Evolutionary conservation across 495 filamentous ascomycete species (phyloP).

Genomic region (Aeminium ludgeri): DNA sequence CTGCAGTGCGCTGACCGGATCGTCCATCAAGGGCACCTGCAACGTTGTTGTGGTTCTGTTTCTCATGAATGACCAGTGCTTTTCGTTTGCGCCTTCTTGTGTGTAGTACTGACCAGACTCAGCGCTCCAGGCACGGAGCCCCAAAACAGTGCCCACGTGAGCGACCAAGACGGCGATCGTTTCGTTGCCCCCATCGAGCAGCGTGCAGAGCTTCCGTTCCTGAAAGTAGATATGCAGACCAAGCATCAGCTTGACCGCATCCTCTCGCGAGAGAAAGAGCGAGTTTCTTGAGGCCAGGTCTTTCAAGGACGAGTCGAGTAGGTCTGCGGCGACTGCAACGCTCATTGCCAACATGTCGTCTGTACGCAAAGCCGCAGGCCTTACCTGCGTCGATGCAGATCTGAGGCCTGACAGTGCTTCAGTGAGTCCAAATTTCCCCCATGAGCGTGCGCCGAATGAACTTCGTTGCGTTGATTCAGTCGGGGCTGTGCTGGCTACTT

Average conservation of each 20-base stretch:
- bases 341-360: no score
- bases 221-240: conserved; percentile 72
- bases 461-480: no score
- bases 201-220: conserved; percentile 68
- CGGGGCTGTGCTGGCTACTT: no score
- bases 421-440: no score
- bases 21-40: conserved; percentile 9
- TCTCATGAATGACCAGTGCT: conserved; percentile 44
- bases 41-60: conserved; percentile 13
- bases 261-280: not conserved
- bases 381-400: no score
- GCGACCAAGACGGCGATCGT: conserved; percentile 52
- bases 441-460: no score
- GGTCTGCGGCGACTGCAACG: no score
- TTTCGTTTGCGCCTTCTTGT: conserved; percentile 46
- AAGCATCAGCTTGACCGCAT: conserved; percentile 38
- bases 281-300: not conserved
- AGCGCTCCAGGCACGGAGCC: conserved; percentile 56
- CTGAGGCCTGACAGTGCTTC: no score
- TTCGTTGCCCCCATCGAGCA: conserved; percentile 35
- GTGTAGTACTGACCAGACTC: conserved; percentile 44
- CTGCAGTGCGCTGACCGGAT: conserved; percentile 35
- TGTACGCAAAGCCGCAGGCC: no score
- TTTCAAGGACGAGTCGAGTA: no score
- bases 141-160: conserved; percentile 71